These are phyloP conservation scores for Bidens hawaiensis DNA, from an alignment of 140 eudicot species.

Conservation along the genomic window DNA sequence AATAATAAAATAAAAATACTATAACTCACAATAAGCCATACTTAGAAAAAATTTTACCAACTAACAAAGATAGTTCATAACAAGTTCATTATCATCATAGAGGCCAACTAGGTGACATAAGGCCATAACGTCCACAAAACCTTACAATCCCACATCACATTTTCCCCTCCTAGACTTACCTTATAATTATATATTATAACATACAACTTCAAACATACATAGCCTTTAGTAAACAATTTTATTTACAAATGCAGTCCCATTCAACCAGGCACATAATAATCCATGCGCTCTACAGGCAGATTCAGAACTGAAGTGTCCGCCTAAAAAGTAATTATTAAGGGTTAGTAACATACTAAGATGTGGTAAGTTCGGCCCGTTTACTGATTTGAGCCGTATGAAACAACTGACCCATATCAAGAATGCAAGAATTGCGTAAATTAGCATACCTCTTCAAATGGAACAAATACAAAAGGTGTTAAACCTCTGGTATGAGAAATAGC, in stretches of 20 bases:
- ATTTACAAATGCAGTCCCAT: slow-evolving; percentile 21
- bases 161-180: neutral
- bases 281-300: slow-evolving; percentile 97
- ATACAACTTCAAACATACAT: slow-evolving; percentile 12
- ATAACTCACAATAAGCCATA: neutral
- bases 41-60: neutral
- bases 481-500: slow-evolving; percentile 96
- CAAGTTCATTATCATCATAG: slow-evolving; percentile 7
- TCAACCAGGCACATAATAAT: slow-evolving; percentile 90
- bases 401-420: neutral
- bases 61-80: neutral
- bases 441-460: slow-evolving; percentile 90
- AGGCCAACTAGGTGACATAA: neutral
- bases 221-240: slow-evolving; percentile 4
- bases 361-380: neutral
- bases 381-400: neutral
- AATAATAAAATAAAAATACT: no score
- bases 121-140: neutral
- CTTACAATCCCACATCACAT: neutral
- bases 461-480: slow-evolving; percentile 82
- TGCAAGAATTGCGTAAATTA: neutral
- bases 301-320: slow-evolving; percentile 86
- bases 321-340: slow-evolving; percentile 24
- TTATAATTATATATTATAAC: neutral
- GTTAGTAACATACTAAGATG: neutral